Evolutionary conservation across 768 basidiomycete genomes (phyloP).

Genomic region (Xerocomellus dryophilus): DNA sequence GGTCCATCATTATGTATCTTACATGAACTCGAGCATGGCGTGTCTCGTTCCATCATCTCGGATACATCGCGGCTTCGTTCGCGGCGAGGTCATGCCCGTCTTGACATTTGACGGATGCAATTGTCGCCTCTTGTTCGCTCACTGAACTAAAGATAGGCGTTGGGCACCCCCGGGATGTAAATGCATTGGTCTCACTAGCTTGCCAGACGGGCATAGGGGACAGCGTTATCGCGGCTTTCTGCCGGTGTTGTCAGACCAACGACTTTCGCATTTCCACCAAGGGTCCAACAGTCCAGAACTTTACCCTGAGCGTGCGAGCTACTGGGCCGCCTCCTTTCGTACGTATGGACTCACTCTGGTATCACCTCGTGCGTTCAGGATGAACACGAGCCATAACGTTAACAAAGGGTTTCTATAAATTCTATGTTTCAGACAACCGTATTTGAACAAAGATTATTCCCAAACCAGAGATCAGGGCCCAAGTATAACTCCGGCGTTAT

Average conservation of each 20-base stretch:
- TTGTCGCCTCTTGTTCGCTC: neutral
- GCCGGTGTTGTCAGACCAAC: neutral
- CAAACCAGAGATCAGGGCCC: neutral
- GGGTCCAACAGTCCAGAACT: slow-evolving; percentile 7
- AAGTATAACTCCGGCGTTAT: neutral
- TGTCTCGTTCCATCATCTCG: slow-evolving; percentile 3
- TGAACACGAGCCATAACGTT: neutral
- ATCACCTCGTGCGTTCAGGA: neutral
- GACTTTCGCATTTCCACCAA: slow-evolving; percentile 6
- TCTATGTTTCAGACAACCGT: neutral
- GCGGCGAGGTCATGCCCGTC: neutral
- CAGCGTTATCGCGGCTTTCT: neutral
- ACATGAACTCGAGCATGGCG: neutral
- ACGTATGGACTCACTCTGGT: slow-evolving; percentile 16
- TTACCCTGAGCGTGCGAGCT: neutral
- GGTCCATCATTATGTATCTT: slow-evolving; percentile 14
- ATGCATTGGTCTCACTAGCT: too few relatives aligned
- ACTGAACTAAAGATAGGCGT: slow-evolving; percentile 2
- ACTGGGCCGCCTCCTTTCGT: neutral
- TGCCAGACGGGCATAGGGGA: neutral
- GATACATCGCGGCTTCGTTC: neutral
- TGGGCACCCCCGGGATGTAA: too few relatives aligned
- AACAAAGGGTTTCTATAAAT: neutral
- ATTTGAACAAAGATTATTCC: neutral
- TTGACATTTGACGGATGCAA: neutral